These are phyloP conservation scores for Lepraria neglecta DNA, from an alignment of 495 filamentous ascomycete species.

Conservation along the genomic window DNA sequence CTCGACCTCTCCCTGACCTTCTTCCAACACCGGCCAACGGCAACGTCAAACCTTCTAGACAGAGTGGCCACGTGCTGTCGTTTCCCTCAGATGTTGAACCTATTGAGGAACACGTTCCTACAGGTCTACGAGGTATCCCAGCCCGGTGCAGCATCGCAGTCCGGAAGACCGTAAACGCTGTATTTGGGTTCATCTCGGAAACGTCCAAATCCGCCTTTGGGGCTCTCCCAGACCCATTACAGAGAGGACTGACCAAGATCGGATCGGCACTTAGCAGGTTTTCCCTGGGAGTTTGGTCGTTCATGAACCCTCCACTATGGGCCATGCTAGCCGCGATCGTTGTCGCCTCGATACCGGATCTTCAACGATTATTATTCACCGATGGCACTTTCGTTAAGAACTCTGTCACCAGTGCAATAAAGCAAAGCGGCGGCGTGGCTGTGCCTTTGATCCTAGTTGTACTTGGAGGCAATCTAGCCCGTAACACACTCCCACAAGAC, in stretches of 20 bases:
- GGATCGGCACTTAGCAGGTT: slow-evolving; percentile 45
- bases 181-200: background rate
- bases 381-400: slow-evolving; percentile 87
- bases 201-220: slow-evolving; percentile 29
- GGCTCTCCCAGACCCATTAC: slow-evolving; percentile 52
- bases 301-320: slow-evolving; percentile 98
- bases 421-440: slow-evolving; percentile 80
- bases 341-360: slow-evolving; percentile 78
- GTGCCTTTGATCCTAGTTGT: slow-evolving; percentile 97
- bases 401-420: slow-evolving; percentile 82
- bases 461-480: slow-evolving; percentile 83
- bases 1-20: slow-evolving; percentile 20
- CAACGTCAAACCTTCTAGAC: slow-evolving; percentile 24
- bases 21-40: slow-evolving; percentile 32
- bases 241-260: slow-evolving; percentile 45
- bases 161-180: background rate
- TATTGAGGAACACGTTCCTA: background rate
- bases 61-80: background rate
- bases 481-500: slow-evolving; percentile 58
- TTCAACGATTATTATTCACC: slow-evolving; percentile 82
- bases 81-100: slow-evolving; percentile 21
- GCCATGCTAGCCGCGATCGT: slow-evolving; percentile 87
- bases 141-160: slow-evolving; percentile 6
- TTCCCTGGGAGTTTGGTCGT: slow-evolving; percentile 65
- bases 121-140: slow-evolving; percentile 11